These are phyloP conservation scores for Colletotrichum sublineola DNA, from an alignment of 2,329 filamentous ascomycete genomes.

Conservation along the genomic window DNA sequence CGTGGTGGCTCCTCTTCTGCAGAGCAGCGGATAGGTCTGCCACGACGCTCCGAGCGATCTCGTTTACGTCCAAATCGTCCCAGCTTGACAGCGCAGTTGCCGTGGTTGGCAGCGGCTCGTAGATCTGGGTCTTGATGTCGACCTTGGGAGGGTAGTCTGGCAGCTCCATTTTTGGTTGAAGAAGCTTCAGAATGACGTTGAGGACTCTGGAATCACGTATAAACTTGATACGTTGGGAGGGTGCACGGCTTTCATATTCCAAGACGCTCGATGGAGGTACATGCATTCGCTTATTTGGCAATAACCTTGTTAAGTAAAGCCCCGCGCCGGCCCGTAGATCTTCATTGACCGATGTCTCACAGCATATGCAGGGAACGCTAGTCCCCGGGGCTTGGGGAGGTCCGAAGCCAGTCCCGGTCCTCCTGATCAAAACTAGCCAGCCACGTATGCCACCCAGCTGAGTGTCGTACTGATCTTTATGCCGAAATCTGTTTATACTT, in stretches of 20 bases:
- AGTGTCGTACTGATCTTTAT: no score
- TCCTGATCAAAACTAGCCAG: background rate
- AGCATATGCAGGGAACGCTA: background rate
- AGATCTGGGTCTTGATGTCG: conserved; percentile 36
- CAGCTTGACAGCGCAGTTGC: background rate
- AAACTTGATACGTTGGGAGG: background rate
- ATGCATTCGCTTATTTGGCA: background rate
- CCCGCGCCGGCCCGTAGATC: conserved; percentile 1
- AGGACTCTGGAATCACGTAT: background rate
- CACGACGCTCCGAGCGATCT: background rate
- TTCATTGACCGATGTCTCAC: background rate
- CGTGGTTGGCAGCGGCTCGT: conserved; percentile 27
- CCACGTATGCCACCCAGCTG: background rate
- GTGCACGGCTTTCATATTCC: background rate
- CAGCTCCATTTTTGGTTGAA: conserved; percentile 10
- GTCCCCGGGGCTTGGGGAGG: conserved; percentile 18
- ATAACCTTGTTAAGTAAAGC: no score
- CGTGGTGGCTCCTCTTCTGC: background rate
- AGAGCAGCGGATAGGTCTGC: background rate
- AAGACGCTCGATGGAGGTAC: no score
- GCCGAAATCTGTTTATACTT: background rate
- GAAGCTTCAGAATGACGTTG: no score
- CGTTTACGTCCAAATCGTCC: background rate
- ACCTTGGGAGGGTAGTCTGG: conserved; percentile 31
- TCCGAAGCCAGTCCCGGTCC: conserved; percentile 7